Percentiles rank a stretch among this genome's conserved stretches.
phyloP scores from a whole-genome alignment of 2,329 filamentous ascomycete genomes.

The Cryphonectria nitschkei region DNA sequence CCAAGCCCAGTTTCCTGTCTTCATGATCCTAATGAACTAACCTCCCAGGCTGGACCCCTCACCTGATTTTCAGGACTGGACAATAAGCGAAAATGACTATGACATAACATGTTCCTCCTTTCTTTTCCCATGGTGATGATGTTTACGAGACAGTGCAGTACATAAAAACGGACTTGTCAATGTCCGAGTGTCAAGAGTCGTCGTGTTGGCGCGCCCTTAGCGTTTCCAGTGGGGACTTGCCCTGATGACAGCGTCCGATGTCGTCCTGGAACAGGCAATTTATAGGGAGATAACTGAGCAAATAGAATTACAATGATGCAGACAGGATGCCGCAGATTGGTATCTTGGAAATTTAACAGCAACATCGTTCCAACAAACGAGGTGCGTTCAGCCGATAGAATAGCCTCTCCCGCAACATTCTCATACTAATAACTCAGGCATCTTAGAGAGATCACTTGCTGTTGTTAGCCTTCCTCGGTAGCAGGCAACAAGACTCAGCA shows the following conservation, averaged over 20 bases:
- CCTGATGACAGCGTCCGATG: conserved; percentile 23
- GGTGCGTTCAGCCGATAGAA: neutral
- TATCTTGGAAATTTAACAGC: too few relatives aligned
- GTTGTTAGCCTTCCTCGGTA: too few relatives aligned
- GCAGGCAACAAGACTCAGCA: neutral
- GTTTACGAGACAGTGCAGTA: neutral
- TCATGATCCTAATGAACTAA: too few relatives aligned
- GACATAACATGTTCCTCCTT: too few relatives aligned
- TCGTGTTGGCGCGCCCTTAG: conserved; percentile 16
- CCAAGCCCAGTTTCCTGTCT: too few relatives aligned
- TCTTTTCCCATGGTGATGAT: neutral
- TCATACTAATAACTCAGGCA: neutral
- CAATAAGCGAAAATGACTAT: too few relatives aligned
- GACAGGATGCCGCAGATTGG: neutral
- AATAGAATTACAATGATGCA: neutral
- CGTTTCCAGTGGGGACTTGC: conserved; percentile 5
- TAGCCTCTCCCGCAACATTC: too few relatives aligned
- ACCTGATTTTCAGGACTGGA: too few relatives aligned
- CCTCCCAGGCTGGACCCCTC: too few relatives aligned
- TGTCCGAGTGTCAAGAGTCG: conserved; percentile 15
- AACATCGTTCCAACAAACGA: neutral
- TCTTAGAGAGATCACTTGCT: neutral
- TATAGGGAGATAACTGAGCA: neutral
- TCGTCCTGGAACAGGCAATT: conserved; percentile 29
- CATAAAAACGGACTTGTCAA: conserved; percentile 25